Evolutionary conservation across 352 stramenopile species (phyloP), one percentile per base, ranked within the genome.

Genomic region (Halophytophthora polymorphica): DNA sequence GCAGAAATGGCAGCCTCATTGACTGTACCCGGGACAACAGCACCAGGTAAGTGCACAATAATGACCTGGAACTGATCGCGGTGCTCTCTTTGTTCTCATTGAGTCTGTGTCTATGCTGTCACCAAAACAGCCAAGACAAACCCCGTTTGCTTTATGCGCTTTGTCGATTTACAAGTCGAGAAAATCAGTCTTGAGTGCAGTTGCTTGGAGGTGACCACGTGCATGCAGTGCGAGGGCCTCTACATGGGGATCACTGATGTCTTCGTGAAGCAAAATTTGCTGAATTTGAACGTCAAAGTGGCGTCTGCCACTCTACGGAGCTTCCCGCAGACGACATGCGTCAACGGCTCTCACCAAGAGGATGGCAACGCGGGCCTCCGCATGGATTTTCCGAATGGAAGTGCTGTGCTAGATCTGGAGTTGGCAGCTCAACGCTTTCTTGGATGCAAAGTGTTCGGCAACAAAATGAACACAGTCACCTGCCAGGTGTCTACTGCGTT

Each of bases 211-310:
- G 60, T 53, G 1, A 53, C 40, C 19, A 65, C 56, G 7, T 54
- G 55, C 10, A 57, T 88, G n/a, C 40, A 50, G 18, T 86, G 75
- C 23, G 44, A 64, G 11, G 66, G 70, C 3, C 42, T 90, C 12
- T 66, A 69, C 3, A 43, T 84, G 50, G 69, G 72, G 17, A 85
- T 90, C 53, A 79, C 63, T 1, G 72, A 86, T 31, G 77, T 90
- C 12, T 68, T 82, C 25, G 61, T 86, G 14, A 48, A 66, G 12
- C 63, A 80, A 12, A 73, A 86, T 15, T 48, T 77, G 39, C 35
- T 88, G 3, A 61, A 78, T 25, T 49, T 86, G 10, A 71, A 73
- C 10, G 44, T 83, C 13, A 39, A 69, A 41, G 21, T 42, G 28
- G 61, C 54, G 6, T 50, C 46, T 12, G 28, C 55, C 11, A 31